Base-by-base conservation (phyloP, 1,284 basidiomycete genomes). In the Erythrobasidium hasegawianum region DNA sequence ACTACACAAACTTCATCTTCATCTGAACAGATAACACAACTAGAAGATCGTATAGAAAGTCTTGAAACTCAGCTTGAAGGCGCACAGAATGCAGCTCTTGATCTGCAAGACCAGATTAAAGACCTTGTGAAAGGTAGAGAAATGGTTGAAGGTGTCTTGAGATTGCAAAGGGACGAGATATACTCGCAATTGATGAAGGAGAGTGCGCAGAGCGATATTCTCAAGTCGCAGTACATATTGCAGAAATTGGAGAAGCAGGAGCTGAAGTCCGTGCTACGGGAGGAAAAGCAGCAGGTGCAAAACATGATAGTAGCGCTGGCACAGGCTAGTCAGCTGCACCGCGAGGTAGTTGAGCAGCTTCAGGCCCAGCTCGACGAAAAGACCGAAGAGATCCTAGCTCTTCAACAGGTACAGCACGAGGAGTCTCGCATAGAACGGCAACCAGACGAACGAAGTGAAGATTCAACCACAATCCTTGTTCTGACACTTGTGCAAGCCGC, bases 51-150 rank as follows among this genome's bases (percentile, higher is more conserved):
- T 7, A 16, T 22, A 3, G 50, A 53, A 9, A 53, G 50, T 9
- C 16, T 53, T 5, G 20, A 53, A 14, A 29, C 50, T 2, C 58
- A 59, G 27, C 47, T 59, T 20, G 26, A 52, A 24, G 58, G 58
- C 24, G 58, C 58, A 38, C 33, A 40, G 5, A 59, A 59, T 22
- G 43, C 43, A 1, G 47, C 58, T 24, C 33, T 59, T 1, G 33
- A 11, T 11, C 58, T 49, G 47, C 43, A 59, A n/a, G 4, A 16
- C n/a, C 43, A 24, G 22, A 24, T 47, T 14, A 47, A 24, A 14
- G n/a, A 47, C n/a, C 43, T 47, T 24, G 43, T 47, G n/a, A n/a
- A 47, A 24, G 43, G 43, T 5, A 5, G 43, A 47, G 43, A 47
- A 14, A 18, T n/a, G 43, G 43, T 47, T 5, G 43, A 47, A 24